Evolutionary conservation across 2,329 filamentous ascomycete genomes (phyloP).

Genomic region (Xylariaceae sp.): DNA sequence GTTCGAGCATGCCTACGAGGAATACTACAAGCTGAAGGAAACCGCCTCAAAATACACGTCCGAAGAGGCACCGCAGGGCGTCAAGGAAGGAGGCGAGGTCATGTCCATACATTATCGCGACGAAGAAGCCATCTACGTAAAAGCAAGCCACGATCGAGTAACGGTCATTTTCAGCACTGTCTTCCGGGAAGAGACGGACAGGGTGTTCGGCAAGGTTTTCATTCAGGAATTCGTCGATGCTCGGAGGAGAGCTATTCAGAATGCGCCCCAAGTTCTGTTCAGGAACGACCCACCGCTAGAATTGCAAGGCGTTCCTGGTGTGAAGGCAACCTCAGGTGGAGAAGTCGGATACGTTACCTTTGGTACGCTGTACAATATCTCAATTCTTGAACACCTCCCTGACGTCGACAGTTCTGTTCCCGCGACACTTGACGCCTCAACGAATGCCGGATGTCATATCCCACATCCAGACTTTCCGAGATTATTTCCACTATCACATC

Average conservation of each 20-base stretch:
- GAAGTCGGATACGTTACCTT: slow-evolving; percentile 98
- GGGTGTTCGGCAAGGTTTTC: slow-evolving; percentile 97
- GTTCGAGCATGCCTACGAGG: slow-evolving; percentile 95
- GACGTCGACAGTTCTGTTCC: slow-evolving; percentile 75
- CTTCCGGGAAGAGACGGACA: slow-evolving; percentile 96
- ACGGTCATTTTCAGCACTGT: slow-evolving; percentile 99
- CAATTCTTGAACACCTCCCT: slow-evolving; percentile 3
- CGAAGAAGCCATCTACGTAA: slow-evolving; percentile 98
- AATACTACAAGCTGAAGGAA: slow-evolving; percentile 83
- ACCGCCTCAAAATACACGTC: slow-evolving; percentile 91
- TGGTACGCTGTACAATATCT: slow-evolving; percentile 58
- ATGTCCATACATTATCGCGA: slow-evolving; percentile 98
- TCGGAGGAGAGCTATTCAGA: slow-evolving; percentile 91
- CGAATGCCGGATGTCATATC: slow-evolving; percentile 94
- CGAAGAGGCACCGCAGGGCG: slow-evolving; percentile 89
- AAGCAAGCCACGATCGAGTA: slow-evolving; percentile 94
- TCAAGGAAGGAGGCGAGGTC: slow-evolving; percentile 86
- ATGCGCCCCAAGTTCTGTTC: slow-evolving; percentile 96
- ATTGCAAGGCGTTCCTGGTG: slow-evolving; percentile 82
- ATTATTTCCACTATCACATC: slow-evolving; percentile 99
- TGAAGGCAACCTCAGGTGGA: slow-evolving; percentile 73
- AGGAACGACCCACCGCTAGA: slow-evolving; percentile 92
- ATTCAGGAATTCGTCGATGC: slow-evolving; percentile 99
- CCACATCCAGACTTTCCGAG: slow-evolving; percentile 99
- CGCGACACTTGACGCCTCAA: slow-evolving; percentile 87